Evolutionary conservation across 2,329 filamentous ascomycete species (phyloP).

Genomic region (Basipetospora chlamydospora): DNA sequence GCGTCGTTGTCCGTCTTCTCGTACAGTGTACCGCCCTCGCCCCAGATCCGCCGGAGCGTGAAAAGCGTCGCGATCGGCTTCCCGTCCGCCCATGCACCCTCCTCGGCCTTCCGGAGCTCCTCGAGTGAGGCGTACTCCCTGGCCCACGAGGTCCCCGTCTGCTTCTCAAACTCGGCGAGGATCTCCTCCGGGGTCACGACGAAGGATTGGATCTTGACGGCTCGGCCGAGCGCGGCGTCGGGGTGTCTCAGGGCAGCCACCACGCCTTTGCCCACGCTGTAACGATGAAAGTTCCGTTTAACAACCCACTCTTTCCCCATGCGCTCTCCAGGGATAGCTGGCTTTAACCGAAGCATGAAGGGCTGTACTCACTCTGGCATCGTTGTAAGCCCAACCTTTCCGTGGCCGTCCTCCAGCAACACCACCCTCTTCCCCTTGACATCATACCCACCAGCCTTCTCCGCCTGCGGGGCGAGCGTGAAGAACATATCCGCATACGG

Average conservation of each 20-base stretch:
- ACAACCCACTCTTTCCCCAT: too few species aligned
- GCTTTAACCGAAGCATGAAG: too few species aligned
- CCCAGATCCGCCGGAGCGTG: slow-evolving; percentile 58
- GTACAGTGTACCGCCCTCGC: slow-evolving; percentile 57
- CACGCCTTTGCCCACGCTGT: slow-evolving; percentile 51
- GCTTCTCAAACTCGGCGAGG: slow-evolving; percentile 51
- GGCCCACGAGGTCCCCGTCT: slow-evolving; percentile 42
- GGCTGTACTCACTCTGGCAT: slow-evolving; percentile 53
- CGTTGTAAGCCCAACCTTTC: slow-evolving; percentile 51
- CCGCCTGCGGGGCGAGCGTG: slow-evolving; percentile 19
- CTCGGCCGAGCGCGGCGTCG: slow-evolving; percentile 34
- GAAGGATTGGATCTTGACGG: slow-evolving; percentile 57
- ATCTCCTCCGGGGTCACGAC: slow-evolving; percentile 49
- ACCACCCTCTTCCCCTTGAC: slow-evolving; percentile 39
- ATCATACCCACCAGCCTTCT: slow-evolving; percentile 43
- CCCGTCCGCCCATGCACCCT: slow-evolving; percentile 39
- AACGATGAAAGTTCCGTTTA: too few species aligned
- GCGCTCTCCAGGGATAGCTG: too few species aligned
- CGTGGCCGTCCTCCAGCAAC: slow-evolving; percentile 47
- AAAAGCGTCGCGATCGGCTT: slow-evolving; percentile 35
- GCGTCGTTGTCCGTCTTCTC: slow-evolving; percentile 50
- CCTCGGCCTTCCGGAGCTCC: slow-evolving; percentile 40
- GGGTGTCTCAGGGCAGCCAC: slow-evolving; percentile 46
- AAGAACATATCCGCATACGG: slow-evolving; percentile 55
- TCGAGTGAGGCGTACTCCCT: slow-evolving; percentile 37